Percentiles rank a stretch among this genome's conserved stretches.
Conservation (phyloP, 2,329 filamentous ascomycete species). For the Coniochaeta sp. region DNA sequence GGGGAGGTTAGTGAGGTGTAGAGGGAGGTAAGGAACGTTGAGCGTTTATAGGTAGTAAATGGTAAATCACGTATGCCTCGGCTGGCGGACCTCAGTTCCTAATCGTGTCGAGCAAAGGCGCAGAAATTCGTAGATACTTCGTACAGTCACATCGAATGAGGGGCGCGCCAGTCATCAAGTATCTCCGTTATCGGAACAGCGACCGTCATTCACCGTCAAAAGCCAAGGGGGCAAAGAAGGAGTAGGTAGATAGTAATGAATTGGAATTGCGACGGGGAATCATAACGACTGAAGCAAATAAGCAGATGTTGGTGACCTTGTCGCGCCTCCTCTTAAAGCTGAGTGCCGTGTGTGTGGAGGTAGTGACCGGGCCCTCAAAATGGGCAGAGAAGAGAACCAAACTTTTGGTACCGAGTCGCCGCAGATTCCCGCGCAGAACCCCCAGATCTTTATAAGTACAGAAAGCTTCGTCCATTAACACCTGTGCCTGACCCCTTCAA, state of each 20-base stretch:
- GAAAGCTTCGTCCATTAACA: not conserved
- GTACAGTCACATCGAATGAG: constrained; percentile 1
- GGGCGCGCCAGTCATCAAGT: not conserved
- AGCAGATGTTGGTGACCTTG: not conserved
- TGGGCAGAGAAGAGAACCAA: not conserved
- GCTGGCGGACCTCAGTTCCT: not conserved
- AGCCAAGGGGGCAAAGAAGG: not conserved
- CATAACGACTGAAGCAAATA: constrained; percentile 3
- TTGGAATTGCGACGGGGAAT: constrained; percentile 3
- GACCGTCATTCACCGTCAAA: too few relatives aligned
- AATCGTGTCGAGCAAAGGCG: not conserved
- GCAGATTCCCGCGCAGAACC: constrained; percentile 2
- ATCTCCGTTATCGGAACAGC: not conserved
- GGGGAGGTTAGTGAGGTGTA: not conserved
- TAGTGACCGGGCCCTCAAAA: not conserved
- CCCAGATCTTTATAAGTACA: not conserved
- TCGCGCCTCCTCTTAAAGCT: not conserved
- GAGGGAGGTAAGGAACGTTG: not conserved
- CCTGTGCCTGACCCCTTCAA: not conserved
- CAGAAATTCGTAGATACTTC: not conserved
- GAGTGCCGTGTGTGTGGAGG: not conserved
- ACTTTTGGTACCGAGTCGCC: constrained; percentile 3
- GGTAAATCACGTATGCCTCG: not conserved
- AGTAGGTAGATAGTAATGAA: constrained; percentile 2
- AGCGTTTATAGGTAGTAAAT: not conserved